Evolutionary conservation across 2,329 filamentous ascomycete genomes (phyloP), one percentile per base, ranked within the genome.

Genomic region (Penicillium sp.): DNA sequence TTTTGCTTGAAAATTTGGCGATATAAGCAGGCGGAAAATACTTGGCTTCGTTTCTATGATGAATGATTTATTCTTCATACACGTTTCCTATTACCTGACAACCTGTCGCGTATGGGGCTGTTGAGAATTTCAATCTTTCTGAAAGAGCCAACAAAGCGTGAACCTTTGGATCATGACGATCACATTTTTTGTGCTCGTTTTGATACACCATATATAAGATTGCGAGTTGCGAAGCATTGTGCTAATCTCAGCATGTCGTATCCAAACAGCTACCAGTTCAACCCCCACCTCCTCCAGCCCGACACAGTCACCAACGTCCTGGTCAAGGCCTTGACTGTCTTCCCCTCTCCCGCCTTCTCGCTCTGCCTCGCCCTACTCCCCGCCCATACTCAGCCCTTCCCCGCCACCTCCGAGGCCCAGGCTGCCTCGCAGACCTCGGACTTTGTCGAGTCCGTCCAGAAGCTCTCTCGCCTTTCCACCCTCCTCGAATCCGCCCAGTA

Each of bases 1-100:
- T 61, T 33, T 59, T n/a, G 3, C 14, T 22, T n/a, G n/a, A 22
- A 6, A 19, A 19, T 9, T 7, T 7, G 7, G 18, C 9, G 33
- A 13, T n/a, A 37, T 19, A n/a, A n/a, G 24, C 24, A 33, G 36
- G 33, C 27, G 35, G 27, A 49, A 36, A 27, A 11, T 36, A 31
- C 7, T 19, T 52, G 19, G 37, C 40, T 11, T 62, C 53, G 44
- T 61, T 65, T 61, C 55, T 69, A 84, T 91, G 90, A 96, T 93
- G 91, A 92, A 85, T 77, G 81, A 83, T 78, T 70, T 75, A 36
- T 7, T 80, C 75, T 81, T 64, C 62, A 70, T 67, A 69, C 89
- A 96, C 91, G 92, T 96, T 96, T 96, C 91, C 91, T 96, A 96
- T 96, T 96, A 96, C 86, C 91, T 91, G 92, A 96, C 79, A 78